These are phyloP conservation scores for Blastomyces gilchristii DNA, from an alignment of 2,329 filamentous ascomycete species.

Conservation along the genomic window DNA sequence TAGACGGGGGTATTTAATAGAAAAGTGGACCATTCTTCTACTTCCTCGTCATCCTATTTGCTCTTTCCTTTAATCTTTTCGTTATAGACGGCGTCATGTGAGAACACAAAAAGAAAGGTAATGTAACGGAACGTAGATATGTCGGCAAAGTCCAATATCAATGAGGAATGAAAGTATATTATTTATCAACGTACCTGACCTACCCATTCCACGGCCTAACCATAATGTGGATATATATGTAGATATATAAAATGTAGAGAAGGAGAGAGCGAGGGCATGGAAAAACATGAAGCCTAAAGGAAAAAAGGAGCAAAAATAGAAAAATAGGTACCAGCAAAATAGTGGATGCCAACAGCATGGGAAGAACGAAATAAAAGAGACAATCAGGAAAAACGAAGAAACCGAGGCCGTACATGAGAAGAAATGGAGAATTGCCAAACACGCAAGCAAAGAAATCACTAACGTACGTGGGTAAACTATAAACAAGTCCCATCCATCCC, in stretches of 20 bases:
- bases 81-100: neutral
- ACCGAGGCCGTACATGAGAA: neutral
- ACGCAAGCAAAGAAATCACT: neutral
- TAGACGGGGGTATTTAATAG: neutral
- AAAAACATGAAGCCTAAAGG: neutral
- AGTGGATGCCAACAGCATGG: neutral
- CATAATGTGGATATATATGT: neutral
- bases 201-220: conserved; percentile 1
- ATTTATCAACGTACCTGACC: conserved; percentile 6
- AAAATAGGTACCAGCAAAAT: neutral
- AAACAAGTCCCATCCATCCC: neutral
- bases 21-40: neutral
- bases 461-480: neutral
- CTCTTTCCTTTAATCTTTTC: neutral
- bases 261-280: neutral
- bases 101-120: neutral
- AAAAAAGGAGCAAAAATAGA: conserved; percentile 1
- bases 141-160: neutral
- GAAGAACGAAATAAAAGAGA: neutral
- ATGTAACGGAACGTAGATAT: neutral
- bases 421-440: neutral
- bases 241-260: neutral
- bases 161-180: conserved; percentile 4
- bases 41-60: neutral
- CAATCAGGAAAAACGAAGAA: neutral